Base-by-base conservation (phyloP, 2,329 filamentous ascomycete genomes). In the Hypoxylon sp. region DNA sequence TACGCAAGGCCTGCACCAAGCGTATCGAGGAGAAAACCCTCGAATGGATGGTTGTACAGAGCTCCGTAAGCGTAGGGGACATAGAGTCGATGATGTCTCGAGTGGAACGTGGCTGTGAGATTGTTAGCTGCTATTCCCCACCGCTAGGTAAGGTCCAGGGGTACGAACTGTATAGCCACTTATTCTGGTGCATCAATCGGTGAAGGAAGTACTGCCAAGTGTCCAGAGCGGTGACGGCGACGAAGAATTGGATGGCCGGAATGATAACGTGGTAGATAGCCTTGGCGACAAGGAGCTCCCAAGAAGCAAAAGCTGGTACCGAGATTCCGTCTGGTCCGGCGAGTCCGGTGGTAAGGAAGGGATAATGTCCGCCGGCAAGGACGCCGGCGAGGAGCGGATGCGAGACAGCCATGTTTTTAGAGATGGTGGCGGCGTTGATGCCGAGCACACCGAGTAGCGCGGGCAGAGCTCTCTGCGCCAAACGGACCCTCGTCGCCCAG, bases 201-300 rank as follows among this genome's bases (percentile, higher is more conserved):
- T 99, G 96, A 74, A 95, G 86, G 81, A 97, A 97, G 82, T 99
- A 99, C 78, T 99, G 95, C 96, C 96, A 99, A 46, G 94, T 96
- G 80, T 99, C 96, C 72, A 98, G 87, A 70, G 96, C 84, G 69
- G 88, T 81, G 65, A 95, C 86, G 23, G 90, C 96, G 52, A 92
- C 75, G 62, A 87, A 81, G 76, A 97, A 92, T 78, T 98, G 95
- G 51, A 95, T 59, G 2, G 82, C 85, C 0, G 96, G 96, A 67
- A 98, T 85, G 39, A 90, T 77, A 67, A 89, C 81, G 84, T 92
- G 91, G 82, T 98, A 98, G 70, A 97, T 87, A 65, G 87, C 83
- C 79, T 90, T 91, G 43, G 93, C 96, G 32, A 88, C 79, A 29
- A 84, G 70, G 45, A 96, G 75, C 80, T 98, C 95, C 95, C 95